Evolutionary conservation across 2,329 filamentous ascomycete species (phyloP).

Genomic region (Trichoderma hamatum): DNA sequence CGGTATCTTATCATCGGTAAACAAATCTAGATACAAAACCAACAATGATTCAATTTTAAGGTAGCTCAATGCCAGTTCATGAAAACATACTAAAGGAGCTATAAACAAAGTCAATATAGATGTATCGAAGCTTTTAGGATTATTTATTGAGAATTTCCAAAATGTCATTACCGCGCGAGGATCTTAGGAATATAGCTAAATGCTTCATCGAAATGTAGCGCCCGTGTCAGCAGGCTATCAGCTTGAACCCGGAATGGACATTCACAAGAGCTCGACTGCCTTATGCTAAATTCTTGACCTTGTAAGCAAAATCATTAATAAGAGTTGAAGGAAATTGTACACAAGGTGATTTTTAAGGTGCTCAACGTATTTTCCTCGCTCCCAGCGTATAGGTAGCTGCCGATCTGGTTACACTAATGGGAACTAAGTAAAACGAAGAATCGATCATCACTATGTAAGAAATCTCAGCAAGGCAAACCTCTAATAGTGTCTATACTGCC

Average conservation of each 20-base stretch:
- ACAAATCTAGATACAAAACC: not conserved
- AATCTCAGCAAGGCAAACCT: too few relatives aligned
- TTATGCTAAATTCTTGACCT: not conserved
- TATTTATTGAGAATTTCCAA: not conserved
- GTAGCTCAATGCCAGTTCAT: not conserved
- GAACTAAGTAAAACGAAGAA: not conserved
- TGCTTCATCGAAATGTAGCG: not conserved
- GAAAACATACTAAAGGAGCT: not conserved
- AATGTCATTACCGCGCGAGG: not conserved
- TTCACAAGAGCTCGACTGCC: not conserved
- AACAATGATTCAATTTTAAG: not conserved
- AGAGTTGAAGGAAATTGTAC: not conserved
- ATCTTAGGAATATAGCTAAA: not conserved
- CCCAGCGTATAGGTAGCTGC: not conserved
- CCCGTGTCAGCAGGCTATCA: not conserved
- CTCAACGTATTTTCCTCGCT: not conserved
- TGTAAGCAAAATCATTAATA: not conserved
- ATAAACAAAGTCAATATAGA: not conserved
- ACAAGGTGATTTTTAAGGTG: not conserved
- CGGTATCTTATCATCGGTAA: not conserved
- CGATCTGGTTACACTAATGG: not conserved
- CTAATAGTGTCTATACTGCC: too few relatives aligned
- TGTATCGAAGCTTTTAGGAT: not conserved
- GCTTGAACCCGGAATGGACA: not conserved
- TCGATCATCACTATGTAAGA: too few relatives aligned